Conservation (phyloP, 1,139 yeast species). For the Candida freyschussii region DNA sequence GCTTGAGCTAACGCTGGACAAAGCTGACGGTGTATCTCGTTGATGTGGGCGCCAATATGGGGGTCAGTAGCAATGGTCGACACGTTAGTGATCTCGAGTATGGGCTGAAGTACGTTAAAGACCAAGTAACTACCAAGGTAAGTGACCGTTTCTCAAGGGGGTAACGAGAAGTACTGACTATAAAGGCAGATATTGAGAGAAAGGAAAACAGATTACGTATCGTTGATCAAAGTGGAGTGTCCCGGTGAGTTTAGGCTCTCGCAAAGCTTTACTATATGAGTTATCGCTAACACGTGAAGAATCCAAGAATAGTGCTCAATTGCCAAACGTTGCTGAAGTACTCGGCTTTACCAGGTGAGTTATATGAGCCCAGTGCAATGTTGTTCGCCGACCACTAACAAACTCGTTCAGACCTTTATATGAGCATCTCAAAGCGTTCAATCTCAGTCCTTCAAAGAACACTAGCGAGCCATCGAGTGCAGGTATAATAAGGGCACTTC, state of each 20-base stretch:
- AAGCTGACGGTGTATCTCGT: slow-evolving; percentile 48
- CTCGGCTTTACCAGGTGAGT: too few species aligned
- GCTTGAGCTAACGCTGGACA: too few species aligned
- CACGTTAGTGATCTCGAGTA: slow-evolving; percentile 32
- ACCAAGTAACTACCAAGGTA: slow-evolving; percentile 40
- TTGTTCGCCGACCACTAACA: too few species aligned
- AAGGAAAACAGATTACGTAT: slow-evolving; percentile 53
- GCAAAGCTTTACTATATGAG: too few species aligned
- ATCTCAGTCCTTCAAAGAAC: slow-evolving; percentile 8
- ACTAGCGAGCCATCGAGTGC: slow-evolving; percentile 8
- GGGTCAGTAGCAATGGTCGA: slow-evolving; percentile 24
- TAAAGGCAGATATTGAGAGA: slow-evolving; percentile 29
- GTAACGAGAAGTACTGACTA: background rate
- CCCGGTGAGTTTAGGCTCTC: slow-evolving; percentile 17
- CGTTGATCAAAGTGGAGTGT: slow-evolving; percentile 41
- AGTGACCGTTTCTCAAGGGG: slow-evolving; percentile 14
- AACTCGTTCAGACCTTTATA: slow-evolving; percentile 9
- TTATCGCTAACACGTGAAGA: too few species aligned
- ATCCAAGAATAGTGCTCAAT: too few species aligned
- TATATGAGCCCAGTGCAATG: too few species aligned
- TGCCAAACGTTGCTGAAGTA: too few species aligned
- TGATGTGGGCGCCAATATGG: slow-evolving; percentile 47
- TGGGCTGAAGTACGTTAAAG: slow-evolving; percentile 39
- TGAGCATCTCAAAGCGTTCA: slow-evolving; percentile 11
- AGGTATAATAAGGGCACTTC: slow-evolving; percentile 17